Percentiles rank a stretch among this genome's conserved stretches.
These are phyloP conservation scores for Fusarium abutilonis DNA, from an alignment of 2,329 filamentous ascomycete species.

Conservation along the genomic window DNA sequence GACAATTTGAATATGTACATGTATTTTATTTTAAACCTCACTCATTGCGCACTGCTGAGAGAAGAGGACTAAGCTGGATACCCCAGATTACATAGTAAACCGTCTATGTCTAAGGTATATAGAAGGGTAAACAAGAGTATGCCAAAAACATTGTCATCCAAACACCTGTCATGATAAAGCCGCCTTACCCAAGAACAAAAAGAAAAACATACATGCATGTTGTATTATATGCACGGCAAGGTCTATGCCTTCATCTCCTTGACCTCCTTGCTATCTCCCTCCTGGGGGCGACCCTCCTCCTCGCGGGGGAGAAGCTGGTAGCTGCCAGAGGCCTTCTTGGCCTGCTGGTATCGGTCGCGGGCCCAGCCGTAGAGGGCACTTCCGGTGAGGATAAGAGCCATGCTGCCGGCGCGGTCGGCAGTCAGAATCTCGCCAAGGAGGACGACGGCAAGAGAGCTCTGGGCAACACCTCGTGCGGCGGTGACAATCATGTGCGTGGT, in stretches of 20 bases:
- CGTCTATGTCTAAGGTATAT: slow-evolving; percentile 35
- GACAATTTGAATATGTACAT: background rate
- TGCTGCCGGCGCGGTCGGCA: slow-evolving; percentile 43
- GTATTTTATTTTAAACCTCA: slow-evolving; percentile 18
- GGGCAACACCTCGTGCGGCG: slow-evolving; percentile 42
- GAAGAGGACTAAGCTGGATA: slow-evolving; percentile 19
- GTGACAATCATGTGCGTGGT: slow-evolving; percentile 46
- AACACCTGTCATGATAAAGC: slow-evolving; percentile 33
- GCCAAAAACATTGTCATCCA: slow-evolving; percentile 21
- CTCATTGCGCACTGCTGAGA: slow-evolving; percentile 32
- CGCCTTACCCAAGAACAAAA: slow-evolving; percentile 24
- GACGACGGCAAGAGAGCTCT: slow-evolving; percentile 43
- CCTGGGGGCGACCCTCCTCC: slow-evolving; percentile 32
- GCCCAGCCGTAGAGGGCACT: slow-evolving; percentile 44
- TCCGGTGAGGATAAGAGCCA: slow-evolving; percentile 41
- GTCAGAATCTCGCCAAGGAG: slow-evolving; percentile 41
- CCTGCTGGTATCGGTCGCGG: slow-evolving; percentile 40
- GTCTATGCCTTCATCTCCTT: slow-evolving; percentile 25
- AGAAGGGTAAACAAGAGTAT: slow-evolving; percentile 18
- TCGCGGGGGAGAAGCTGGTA: slow-evolving; percentile 40
- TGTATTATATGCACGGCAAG: slow-evolving; percentile 8
- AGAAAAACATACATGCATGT: slow-evolving; percentile 19
- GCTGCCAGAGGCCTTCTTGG: slow-evolving; percentile 40
- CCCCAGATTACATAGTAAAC: slow-evolving; percentile 32
- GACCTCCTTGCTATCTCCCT: slow-evolving; percentile 32